Conservation (phyloP, 108 stramenopile genomes). For the Skeletonema grethae region DNA sequence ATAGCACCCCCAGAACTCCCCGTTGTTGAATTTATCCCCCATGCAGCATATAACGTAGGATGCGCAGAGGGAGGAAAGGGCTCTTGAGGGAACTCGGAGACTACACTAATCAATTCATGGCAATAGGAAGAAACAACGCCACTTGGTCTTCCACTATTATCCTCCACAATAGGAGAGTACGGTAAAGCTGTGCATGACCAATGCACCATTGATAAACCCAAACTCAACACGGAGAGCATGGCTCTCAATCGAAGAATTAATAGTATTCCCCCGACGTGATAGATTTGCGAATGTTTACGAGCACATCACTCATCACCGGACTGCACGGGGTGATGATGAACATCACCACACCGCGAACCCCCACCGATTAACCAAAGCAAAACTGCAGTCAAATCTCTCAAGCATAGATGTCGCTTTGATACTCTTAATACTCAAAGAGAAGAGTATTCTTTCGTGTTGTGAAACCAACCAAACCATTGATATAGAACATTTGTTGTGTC, state of each 20-base stretch:
- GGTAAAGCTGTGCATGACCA: no score
- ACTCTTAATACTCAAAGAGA: background rate
- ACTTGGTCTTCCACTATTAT: no score
- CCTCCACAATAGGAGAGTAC: no score
- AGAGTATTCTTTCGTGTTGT: slow-evolving; percentile 1
- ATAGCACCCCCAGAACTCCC: no score
- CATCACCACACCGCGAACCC: background rate
- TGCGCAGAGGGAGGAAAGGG: no score
- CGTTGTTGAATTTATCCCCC: no score
- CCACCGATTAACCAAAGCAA: background rate
- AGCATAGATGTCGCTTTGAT: background rate
- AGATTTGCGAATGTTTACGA: background rate
- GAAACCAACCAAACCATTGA: background rate
- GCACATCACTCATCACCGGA: background rate
- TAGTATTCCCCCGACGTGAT: background rate
- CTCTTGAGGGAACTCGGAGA: no score
- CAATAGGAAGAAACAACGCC: no score
- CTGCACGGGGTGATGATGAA: background rate
- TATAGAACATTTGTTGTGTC: background rate
- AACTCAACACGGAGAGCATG: no score
- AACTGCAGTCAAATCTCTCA: background rate
- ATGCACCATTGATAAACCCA: no score
- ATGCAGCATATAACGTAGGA: no score
- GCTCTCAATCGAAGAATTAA: background rate
- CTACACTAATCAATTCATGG: no score